Percentiles rank a stretch among this genome's conserved stretches.
phyloP scores from a whole-genome alignment of 192 early-diverging fungal species.

The Backusella morwellensis region DNA sequence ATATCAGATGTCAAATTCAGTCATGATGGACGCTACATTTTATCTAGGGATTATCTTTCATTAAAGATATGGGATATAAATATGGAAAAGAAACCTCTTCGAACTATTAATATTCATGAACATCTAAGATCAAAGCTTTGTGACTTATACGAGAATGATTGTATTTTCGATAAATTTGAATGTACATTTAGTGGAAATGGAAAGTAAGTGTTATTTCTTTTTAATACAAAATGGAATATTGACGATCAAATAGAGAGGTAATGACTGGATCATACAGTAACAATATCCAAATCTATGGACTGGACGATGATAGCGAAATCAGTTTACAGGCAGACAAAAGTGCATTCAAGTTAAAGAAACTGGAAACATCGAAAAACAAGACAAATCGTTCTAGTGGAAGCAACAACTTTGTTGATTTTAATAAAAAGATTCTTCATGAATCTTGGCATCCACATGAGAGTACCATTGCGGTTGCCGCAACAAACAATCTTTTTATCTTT shows the following conservation, averaged over 20 bases:
- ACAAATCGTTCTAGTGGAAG: background rate
- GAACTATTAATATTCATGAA: constrained; percentile 97
- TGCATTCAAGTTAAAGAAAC: constrained; percentile 94
- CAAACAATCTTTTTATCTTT: constrained; percentile 98
- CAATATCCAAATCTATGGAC: constrained; percentile 96
- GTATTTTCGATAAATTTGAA: constrained; percentile 97
- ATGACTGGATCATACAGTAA: constrained; percentile 99
- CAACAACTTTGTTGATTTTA: constrained; percentile 82
- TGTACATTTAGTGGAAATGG: constrained; percentile 96
- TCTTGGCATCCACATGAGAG: constrained; percentile 99
- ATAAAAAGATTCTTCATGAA: constrained; percentile 97
- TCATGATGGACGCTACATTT: constrained; percentile 93
- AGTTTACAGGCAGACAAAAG: constrained; percentile 96
- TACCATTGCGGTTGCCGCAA: constrained; percentile 96
- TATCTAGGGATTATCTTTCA: constrained; percentile 96
- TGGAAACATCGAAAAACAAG: constrained; percentile 80
- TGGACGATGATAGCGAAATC: constrained; percentile 75
- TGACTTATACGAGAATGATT: constrained; percentile 70
- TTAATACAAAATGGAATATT: too few species aligned
- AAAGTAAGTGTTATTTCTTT: constrained; percentile 54
- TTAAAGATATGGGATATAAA: constrained; percentile 99
- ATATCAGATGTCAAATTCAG: constrained; percentile 97
- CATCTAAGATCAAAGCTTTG: constrained; percentile 93
- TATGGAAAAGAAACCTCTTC: constrained; percentile 92
- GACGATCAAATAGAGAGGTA: constrained; percentile 51